These are phyloP conservation scores for Ophiostoma ulmi DNA, from an alignment of 2,329 filamentous ascomycete genomes.

Conservation along the genomic window DNA sequence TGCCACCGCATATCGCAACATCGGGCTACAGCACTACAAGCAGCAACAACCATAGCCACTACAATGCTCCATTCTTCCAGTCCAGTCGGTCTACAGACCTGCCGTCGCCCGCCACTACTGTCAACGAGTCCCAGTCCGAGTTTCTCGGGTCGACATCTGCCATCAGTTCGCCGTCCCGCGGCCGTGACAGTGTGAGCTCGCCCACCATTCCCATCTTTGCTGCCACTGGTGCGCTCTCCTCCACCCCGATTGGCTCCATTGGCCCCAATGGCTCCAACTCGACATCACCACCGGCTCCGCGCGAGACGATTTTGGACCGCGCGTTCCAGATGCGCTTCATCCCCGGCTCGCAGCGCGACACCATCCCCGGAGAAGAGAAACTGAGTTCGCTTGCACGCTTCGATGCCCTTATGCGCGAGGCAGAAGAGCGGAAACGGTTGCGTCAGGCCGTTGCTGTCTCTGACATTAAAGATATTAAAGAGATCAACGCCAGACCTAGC, in stretches of 20 bases:
- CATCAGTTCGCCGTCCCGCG: conserved; percentile 52
- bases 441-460: conserved; percentile 38
- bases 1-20: conserved; percentile 20
- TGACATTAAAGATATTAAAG: not conserved
- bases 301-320: conserved; percentile 63
- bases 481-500: not conserved
- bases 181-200: conserved; percentile 52
- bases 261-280: conserved; percentile 33
- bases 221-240: conserved; percentile 32
- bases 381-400: conserved; percentile 61
- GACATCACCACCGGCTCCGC: conserved; percentile 48
- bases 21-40: conserved; percentile 17
- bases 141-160: conserved; percentile 56
- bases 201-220: conserved; percentile 36
- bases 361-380: conserved; percentile 54
- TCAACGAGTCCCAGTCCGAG: conserved; percentile 50
- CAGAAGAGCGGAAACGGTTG: conserved; percentile 44
- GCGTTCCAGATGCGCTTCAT: conserved; percentile 61
- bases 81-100: conserved; percentile 47
- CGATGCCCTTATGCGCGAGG: conserved; percentile 60
- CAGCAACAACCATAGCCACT: conserved; percentile 15
- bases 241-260: not conserved
- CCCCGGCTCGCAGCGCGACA: conserved; percentile 52
- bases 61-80: conserved; percentile 24
- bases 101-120: conserved; percentile 51